Percentiles rank a stretch among this genome's conserved stretches.
phyloP scores from a whole-genome alignment of 768 basidiomycete species.

The Lyophyllum shimeji region DNA sequence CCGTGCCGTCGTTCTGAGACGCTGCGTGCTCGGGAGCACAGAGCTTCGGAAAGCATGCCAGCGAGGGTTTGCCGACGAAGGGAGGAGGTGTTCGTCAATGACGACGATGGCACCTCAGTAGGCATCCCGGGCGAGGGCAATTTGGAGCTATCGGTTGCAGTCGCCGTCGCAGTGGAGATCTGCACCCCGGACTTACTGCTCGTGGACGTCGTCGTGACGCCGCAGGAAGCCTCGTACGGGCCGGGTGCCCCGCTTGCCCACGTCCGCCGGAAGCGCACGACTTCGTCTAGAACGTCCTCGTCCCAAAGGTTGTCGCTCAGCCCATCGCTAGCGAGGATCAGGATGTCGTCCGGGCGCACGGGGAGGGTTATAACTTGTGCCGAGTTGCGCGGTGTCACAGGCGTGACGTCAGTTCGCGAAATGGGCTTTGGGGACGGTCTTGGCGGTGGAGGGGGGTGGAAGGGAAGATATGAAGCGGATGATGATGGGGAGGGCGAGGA shows the following conservation, averaged over 20 bases:
- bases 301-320: constrained; percentile 89
- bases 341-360: constrained; percentile 68
- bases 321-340: constrained; percentile 82
- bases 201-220: not conserved
- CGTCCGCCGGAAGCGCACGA: constrained; percentile 45
- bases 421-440: not conserved
- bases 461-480: not conserved
- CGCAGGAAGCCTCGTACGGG: not conserved
- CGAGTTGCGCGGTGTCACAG: constrained; percentile 36
- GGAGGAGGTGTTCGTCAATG: constrained; percentile 13
- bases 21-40: constrained; percentile 74
- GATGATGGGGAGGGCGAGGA: not conserved
- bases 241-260: constrained; percentile 6
- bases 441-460: constrained; percentile 15
- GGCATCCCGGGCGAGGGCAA: not conserved
- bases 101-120: not conserved
- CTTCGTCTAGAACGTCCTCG: constrained; percentile 83
- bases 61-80: constrained; percentile 57
- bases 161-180: not conserved
- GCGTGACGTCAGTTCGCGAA: not conserved
- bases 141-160: not conserved
- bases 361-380: constrained; percentile 72
- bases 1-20: constrained; percentile 54
- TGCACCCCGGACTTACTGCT: not conserved
- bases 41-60: constrained; percentile 72